Evolutionary conservation across 2,329 filamentous ascomycete genomes (phyloP).

Genomic region (Helicocarpus griseus): DNA sequence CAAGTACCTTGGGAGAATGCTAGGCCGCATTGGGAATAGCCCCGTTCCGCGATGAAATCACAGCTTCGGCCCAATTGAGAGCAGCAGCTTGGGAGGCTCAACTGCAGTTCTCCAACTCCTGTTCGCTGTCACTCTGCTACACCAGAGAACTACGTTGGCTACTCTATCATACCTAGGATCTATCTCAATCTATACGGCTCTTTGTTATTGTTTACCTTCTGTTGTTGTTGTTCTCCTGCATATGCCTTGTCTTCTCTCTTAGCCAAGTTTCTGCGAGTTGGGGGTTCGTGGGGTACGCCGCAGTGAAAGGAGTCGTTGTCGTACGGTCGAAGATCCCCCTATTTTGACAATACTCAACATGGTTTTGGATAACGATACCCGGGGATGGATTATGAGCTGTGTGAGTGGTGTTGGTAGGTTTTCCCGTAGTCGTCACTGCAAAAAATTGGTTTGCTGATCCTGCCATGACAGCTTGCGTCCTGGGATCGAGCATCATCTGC

Average conservation of each 20-base stretch:
- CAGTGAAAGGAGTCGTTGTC: neutral
- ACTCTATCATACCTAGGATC: neutral
- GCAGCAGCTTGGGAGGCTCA: neutral
- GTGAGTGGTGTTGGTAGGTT: constrained; percentile 64
- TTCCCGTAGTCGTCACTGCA: neutral
- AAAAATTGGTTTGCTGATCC: neutral
- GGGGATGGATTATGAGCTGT: constrained; percentile 85
- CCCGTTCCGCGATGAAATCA: neutral
- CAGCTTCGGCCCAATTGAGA: neutral
- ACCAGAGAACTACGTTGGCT: neutral
- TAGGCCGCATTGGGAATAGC: neutral
- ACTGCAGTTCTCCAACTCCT: too few species aligned
- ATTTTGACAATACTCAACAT: neutral
- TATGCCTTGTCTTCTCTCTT: neutral
- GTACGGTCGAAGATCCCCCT: neutral
- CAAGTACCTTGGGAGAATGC: constrained; percentile 16
- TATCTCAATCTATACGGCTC: neutral
- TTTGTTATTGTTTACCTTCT: neutral
- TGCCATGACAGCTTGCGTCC: constrained; percentile 40
- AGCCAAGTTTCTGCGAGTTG: neutral
- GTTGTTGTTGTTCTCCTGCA: neutral
- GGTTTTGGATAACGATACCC: constrained; percentile 60
- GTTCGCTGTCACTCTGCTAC: too few species aligned
- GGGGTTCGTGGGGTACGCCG: neutral
- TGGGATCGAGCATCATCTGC: constrained; percentile 77